Base-by-base conservation (phyloP, 1,284 basidiomycete species). In the Ceratorhiza oryzae-sativae region DNA sequence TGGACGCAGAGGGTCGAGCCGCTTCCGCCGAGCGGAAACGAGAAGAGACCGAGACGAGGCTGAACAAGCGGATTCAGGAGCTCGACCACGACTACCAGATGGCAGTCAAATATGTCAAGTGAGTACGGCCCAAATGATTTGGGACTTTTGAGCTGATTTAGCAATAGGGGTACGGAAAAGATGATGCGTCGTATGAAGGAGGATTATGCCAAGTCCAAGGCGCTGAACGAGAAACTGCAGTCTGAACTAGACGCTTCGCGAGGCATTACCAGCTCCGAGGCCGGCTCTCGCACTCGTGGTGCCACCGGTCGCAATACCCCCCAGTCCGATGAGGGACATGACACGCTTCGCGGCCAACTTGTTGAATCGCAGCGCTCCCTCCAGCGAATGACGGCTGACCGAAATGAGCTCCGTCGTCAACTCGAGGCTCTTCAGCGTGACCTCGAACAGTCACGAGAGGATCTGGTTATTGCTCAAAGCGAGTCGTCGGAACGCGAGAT, bases 141-240 rank as follows among this genome's bases (percentile, higher is more conserved):
- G 49, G 51, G 68, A 76, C 2, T 58, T 70, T 75, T 77, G 61
- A 39, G 13, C 48, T 76, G 62, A 77, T 77, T 79, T 60, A 20
- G 79, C 75, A 78, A 71, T 78, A 96, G 95, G 86, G 95, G 95
- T 67, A 98, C 96, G 0, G 97, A 99, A 82, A 98, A 98, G 83
- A 97, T 99, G 90, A 92, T 98, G 84, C 90, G 95, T 76, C 89
- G 93, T 77, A 96, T 99, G 92, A 95, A 96, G 81, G 93, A 94
- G 77, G 95, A 97, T 79, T 83, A 97, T 72, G 91, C 88, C 74
- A 96, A 93, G 82, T 92, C 95, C 80, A 97, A 97, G 82, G 84
- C 86, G 71, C 81, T 89, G 56, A 96, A 95, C 79, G 84, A 87
- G 51, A 83, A 85, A 74, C 86, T 98, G 48, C 93, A 96, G 78